phyloP scores from a whole-genome alignment of 805 yeast genomes.

The Candida arabinofermentans region DNA sequence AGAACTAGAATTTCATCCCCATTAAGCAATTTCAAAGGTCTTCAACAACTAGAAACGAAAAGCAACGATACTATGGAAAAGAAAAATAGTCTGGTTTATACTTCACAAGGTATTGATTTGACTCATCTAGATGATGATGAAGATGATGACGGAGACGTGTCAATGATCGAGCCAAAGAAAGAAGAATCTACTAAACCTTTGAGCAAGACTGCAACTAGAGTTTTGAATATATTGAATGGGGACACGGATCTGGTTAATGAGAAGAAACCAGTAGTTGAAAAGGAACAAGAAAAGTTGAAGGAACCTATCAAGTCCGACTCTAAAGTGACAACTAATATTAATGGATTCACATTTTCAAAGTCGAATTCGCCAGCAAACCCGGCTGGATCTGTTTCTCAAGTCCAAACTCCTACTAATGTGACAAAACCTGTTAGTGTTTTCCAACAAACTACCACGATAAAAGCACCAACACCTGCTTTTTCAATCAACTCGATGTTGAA shows the following conservation, averaged over 20 bases:
- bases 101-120: constrained; percentile 15
- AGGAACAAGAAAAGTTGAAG: background rate
- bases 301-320: background rate
- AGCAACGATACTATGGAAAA: background rate
- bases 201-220: constrained; percentile 25
- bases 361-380: too few relatives aligned
- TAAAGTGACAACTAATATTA: background rate
- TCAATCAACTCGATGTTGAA: background rate
- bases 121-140: constrained; percentile 11
- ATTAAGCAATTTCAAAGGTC: constrained; percentile 19
- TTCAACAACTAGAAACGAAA: constrained; percentile 1
- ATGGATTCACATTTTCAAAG: background rate
- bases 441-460: background rate
- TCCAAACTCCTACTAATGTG: background rate
- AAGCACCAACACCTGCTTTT: background rate
- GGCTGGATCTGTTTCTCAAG: too few relatives aligned
- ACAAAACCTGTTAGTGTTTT: background rate
- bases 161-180: background rate
- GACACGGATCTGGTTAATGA: background rate
- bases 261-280: background rate
- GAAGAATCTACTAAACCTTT: constrained; percentile 5
- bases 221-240: constrained; percentile 19
- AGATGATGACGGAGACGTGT: constrained; percentile 1
- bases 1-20: constrained; percentile 27
- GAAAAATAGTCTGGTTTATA: constrained; percentile 3